Percentiles rank a stretch among this genome's conserved stretches.
Conservation (phyloP, 2,329 filamentous ascomycete genomes). For the Grosmannia clavigera region DNA sequence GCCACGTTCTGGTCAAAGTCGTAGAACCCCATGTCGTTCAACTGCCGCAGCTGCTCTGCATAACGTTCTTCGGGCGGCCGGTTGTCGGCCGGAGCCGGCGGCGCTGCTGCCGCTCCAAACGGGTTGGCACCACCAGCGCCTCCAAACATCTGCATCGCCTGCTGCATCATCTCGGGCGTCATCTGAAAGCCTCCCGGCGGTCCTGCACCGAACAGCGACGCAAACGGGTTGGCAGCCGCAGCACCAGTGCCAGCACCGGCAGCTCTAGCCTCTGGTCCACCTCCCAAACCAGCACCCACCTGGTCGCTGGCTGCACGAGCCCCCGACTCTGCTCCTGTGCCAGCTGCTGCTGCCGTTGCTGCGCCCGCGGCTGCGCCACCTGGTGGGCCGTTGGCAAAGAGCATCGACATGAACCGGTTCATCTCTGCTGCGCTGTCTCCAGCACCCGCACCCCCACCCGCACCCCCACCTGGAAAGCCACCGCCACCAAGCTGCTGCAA, state of each 20-base stretch:
- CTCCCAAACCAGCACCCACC: background rate
- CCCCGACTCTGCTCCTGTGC: background rate
- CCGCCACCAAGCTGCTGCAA: background rate
- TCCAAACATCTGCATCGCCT: slow-evolving; percentile 39
- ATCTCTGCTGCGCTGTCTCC: background rate
- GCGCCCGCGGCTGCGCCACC: slow-evolving; percentile 5
- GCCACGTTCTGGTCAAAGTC: slow-evolving; percentile 91
- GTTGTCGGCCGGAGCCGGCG: slow-evolving; percentile 54
- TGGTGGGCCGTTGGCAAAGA: slow-evolving; percentile 8
- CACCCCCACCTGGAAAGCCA: slow-evolving; percentile 4
- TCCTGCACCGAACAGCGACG: slow-evolving; percentile 39
- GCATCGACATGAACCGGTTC: background rate
- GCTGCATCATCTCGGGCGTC: slow-evolving; percentile 43
- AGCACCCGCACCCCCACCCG: slow-evolving; percentile 3
- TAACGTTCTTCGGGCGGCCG: slow-evolving; percentile 90
- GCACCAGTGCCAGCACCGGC: background rate
- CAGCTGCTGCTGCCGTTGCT: background rate
- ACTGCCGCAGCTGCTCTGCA: slow-evolving; percentile 74
- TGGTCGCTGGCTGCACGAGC: background rate
- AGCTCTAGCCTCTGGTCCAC: background rate
- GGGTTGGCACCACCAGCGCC: slow-evolving; percentile 17
- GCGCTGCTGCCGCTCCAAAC: background rate
- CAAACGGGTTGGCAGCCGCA: slow-evolving; percentile 51
- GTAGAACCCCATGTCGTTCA: slow-evolving; percentile 98
- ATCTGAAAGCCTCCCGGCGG: slow-evolving; percentile 25